Evolutionary conservation across 495 filamentous ascomycete genomes (phyloP).

Genomic region (Penicillium paradoxum): DNA sequence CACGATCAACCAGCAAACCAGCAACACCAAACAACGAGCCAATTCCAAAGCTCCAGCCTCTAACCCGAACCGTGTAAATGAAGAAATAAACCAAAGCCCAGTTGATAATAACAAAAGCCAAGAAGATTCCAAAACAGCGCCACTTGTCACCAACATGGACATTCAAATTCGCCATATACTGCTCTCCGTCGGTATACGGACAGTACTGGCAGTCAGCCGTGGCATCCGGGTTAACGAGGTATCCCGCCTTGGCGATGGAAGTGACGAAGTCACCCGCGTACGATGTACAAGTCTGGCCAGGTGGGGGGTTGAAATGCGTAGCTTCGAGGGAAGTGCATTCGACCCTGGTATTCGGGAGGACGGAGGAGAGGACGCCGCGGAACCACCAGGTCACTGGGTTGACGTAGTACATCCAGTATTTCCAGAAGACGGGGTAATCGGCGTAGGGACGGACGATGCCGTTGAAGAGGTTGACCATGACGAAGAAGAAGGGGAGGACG

Average conservation of each 20-base stretch:
- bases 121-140: conserved; percentile 73
- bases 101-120: conserved; percentile 71
- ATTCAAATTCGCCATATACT: conserved; percentile 68
- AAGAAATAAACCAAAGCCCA: conserved; percentile 83
- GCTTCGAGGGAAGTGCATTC: conserved; percentile 55
- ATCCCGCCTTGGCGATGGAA: conserved; percentile 43
- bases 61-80: conserved; percentile 70
- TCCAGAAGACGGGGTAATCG: conserved; percentile 77
- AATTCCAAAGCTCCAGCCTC: conserved; percentile 69
- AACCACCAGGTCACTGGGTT: conserved; percentile 70
- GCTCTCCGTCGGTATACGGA: conserved; percentile 55
- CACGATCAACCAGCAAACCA: conserved; percentile 40
- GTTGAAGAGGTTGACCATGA: conserved; percentile 72
- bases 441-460: conserved; percentile 63
- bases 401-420: conserved; percentile 73
- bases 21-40: conserved; percentile 49
- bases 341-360: conserved; percentile 51
- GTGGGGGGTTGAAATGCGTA: conserved; percentile 61
- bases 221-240: conserved; percentile 54
- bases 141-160: conserved; percentile 62
- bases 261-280: conserved; percentile 56
- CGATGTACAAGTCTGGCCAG: conserved; percentile 55
- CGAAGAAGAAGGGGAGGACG: conserved; percentile 59
- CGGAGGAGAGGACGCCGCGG: conserved; percentile 63
- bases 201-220: conserved; percentile 69